These are phyloP conservation scores for Orobanche coerulescens DNA, from an alignment of 257 asterid species.

Conservation along the genomic window DNA sequence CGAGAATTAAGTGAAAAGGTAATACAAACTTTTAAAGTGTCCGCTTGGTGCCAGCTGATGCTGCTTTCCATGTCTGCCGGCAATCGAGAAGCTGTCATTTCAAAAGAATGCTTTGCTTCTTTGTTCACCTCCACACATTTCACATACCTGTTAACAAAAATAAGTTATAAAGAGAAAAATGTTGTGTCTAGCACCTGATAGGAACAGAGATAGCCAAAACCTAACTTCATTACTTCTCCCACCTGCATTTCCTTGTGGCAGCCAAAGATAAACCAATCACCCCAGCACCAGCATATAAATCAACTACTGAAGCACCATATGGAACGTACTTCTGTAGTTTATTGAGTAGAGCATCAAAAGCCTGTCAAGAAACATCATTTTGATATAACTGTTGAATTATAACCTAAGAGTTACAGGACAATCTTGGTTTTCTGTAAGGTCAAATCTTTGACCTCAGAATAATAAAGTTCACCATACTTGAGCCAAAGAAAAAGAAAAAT, in stretches of 20 bases:
- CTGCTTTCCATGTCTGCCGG: slow-evolving; percentile 44
- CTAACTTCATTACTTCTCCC: slow-evolving; percentile 18
- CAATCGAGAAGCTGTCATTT: slow-evolving; percentile 79
- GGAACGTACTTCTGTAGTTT: slow-evolving; percentile 76
- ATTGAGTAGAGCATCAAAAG: slow-evolving; percentile 76
- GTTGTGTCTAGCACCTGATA: background rate
- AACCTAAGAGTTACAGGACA: slow-evolving; percentile 6
- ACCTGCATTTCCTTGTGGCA: slow-evolving; percentile 81
- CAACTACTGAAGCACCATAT: slow-evolving; percentile 79
- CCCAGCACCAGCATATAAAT: slow-evolving; percentile 97
- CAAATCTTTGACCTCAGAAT: slow-evolving; percentile 4
- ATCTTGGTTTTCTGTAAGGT: background rate
- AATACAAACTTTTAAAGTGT: slow-evolving; percentile 59
- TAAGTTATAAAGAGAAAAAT: background rate
- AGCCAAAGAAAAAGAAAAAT: slow-evolving; percentile 13
- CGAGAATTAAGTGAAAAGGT: slow-evolving; percentile 8
- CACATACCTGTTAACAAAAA: slow-evolving; percentile 53
- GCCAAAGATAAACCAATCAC: slow-evolving; percentile 92
- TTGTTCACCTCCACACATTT: slow-evolving; percentile 92
- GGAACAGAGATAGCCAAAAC: slow-evolving; percentile 13
- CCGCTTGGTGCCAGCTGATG: slow-evolving; percentile 97
- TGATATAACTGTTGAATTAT: slow-evolving; percentile 4
- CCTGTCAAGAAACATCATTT: slow-evolving; percentile 39
- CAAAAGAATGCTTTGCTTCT: slow-evolving; percentile 76
- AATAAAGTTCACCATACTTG: background rate